Conservation (phyloP, 495 filamentous ascomycete species). For the Hypoxylon fragiforme region DNA sequence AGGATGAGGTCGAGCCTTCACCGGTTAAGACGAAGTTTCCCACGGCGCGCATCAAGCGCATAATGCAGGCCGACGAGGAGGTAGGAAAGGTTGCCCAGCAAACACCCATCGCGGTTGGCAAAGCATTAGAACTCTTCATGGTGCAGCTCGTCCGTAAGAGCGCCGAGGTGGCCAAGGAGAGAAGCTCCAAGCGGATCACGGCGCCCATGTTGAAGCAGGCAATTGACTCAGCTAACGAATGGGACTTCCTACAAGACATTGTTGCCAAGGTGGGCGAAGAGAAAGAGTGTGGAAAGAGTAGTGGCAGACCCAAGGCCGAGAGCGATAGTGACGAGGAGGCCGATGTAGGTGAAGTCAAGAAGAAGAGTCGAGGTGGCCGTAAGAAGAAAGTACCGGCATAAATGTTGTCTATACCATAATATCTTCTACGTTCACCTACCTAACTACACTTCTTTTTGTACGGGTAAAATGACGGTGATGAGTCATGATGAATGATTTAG, state of each 20-base stretch:
- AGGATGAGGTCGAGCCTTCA: slow-evolving; percentile 54
- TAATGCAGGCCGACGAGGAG: slow-evolving; percentile 99
- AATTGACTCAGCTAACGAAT: slow-evolving; percentile 79
- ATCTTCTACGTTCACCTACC: slow-evolving; percentile 3
- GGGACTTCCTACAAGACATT: slow-evolving; percentile 93
- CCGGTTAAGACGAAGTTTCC: slow-evolving; percentile 95
- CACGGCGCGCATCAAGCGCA: slow-evolving; percentile 96
- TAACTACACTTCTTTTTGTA: slow-evolving; percentile 26
- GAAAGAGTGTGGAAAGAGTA: slow-evolving; percentile 40
- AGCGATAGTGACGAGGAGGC: slow-evolving; percentile 51
- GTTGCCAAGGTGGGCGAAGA: slow-evolving; percentile 82
- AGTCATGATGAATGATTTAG: slow-evolving; percentile 32
- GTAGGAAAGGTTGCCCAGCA: slow-evolving; percentile 98
- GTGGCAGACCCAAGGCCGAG: slow-evolving; percentile 39
- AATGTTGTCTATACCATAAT: not conserved
- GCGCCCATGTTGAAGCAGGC: slow-evolving; percentile 89
- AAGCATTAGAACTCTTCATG: slow-evolving; percentile 97
- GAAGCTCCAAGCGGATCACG: slow-evolving; percentile 85
- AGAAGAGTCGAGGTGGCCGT: slow-evolving; percentile 46
- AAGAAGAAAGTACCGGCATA: slow-evolving; percentile 47
- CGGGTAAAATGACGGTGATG: slow-evolving; percentile 32
- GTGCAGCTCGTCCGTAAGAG: slow-evolving; percentile 86
- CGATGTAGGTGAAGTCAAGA: slow-evolving; percentile 41
- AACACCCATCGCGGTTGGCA: slow-evolving; percentile 90
- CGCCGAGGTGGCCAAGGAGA: slow-evolving; percentile 76